Conservation (phyloP, 345 rosid species). For the Murraya paniculata region DNA sequence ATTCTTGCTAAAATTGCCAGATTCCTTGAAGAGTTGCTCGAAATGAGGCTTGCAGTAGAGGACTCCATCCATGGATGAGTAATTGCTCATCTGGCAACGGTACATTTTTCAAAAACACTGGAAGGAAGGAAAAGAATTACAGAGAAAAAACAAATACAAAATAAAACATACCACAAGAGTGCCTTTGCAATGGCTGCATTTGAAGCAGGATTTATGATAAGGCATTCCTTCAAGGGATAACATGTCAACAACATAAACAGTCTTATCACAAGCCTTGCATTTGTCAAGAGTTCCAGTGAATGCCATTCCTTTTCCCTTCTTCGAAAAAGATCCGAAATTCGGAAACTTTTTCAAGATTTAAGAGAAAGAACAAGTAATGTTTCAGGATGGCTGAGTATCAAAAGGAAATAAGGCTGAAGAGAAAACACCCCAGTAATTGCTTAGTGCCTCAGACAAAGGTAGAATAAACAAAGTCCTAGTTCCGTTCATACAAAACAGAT, state of each 20-base stretch:
- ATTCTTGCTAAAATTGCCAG: constrained; percentile 97
- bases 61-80: constrained; percentile 98
- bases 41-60: constrained; percentile 96
- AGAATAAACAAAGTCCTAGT: constrained; percentile 36
- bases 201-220: constrained; percentile 87
- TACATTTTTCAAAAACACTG: background rate
- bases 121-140: background rate
- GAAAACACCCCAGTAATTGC: constrained; percentile 4
- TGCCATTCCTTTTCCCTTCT: constrained; percentile 37
- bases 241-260: constrained; percentile 84
- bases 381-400: constrained; percentile 22
- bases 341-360: constrained; percentile 11
- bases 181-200: constrained; percentile 94
- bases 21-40: constrained; percentile 97
- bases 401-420: constrained; percentile 10
- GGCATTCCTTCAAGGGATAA: constrained; percentile 83
- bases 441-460: constrained; percentile 34
- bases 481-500: constrained; percentile 31
- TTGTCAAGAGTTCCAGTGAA: constrained; percentile 93
- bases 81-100: constrained; percentile 78
- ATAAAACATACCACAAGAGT: constrained; percentile 54
- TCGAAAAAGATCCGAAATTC: constrained; percentile 6
- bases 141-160: background rate
- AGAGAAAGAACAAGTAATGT: background rate
- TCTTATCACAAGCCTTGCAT: constrained; percentile 89